Base-by-base conservation (phyloP, 2,329 filamentous ascomycete species). In the Verruconis gallopava region DNA sequence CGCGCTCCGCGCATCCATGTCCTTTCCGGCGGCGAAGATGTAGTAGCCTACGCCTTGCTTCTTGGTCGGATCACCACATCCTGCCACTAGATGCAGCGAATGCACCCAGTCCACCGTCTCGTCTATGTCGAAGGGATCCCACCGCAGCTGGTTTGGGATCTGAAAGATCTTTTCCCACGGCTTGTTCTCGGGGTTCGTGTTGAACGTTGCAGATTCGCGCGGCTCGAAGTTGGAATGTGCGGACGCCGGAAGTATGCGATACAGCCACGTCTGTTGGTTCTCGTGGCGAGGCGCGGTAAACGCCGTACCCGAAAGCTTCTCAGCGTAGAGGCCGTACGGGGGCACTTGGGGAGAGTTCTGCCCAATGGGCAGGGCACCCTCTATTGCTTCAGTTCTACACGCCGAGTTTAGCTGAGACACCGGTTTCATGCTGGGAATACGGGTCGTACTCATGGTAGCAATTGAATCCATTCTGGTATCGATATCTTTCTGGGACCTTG, bases 331-430 rank as follows among this genome's bases (percentile, higher is more conserved):
- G 1, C 84, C 85, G 49, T 77, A 75, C 0, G 82, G 72, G 0
- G 78, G 78, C 55, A 85, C 85, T 57, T 93, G 85, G 0, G 85
- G 85, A 2, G 81, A 85, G 66, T 93, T 93, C 33, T 79, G 73
- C 38, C 73, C 84, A 45, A 85, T 56, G 5, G 85, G 84, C 4
- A 89, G 68, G 4, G 85, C 79, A 14, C 78, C 81, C 13, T 77
- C 68, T 43, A 89, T 66, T 35, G 84, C 83, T 67, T 91, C 84
- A 34, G 81, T 76, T 56, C 82, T 88, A 25, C 17, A 9, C 25
- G 25, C 17, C 14, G 6, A 36, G 14, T 36, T 36, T 11, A 15
- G 6, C 9, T 11, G 17, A 6, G 34, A 6, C 6, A 9, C n/a
- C 25, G 6, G 25, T 9, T 30, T n/a, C 25, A 30, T n/a, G 25